A percentile compares a stretch with the other conserved stretches of the same genome.
phyloP scores from a whole-genome alignment of 2,329 filamentous ascomycete species.

The Tolypocladium album region DNA sequence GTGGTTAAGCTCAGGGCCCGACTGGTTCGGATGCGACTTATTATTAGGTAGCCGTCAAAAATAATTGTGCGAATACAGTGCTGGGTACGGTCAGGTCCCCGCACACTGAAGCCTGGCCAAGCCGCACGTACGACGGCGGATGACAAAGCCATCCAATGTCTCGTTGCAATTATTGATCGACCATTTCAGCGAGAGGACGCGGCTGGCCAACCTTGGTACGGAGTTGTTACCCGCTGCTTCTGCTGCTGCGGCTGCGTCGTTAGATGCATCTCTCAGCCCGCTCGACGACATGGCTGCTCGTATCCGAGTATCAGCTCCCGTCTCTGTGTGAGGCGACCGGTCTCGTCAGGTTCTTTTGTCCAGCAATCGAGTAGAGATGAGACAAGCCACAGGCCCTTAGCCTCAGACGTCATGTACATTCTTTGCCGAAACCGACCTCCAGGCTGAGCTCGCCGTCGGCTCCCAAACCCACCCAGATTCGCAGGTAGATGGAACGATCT shows the following conservation, averaged over 20 bases:
- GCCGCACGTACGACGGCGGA: background rate
- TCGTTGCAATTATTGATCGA: background rate
- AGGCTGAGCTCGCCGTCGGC: background rate
- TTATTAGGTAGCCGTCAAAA: background rate
- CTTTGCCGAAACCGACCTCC: background rate
- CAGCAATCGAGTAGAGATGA: background rate
- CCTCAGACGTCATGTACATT: background rate
- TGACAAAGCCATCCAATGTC: background rate
- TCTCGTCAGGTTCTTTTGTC: background rate
- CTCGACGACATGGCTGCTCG: background rate
- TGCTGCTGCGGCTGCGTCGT: background rate
- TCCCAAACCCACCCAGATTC: background rate
- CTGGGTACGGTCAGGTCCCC: background rate
- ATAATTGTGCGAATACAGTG: background rate
- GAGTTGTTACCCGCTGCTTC: background rate
- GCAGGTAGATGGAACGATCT: background rate
- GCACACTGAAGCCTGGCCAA: background rate
- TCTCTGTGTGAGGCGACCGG: background rate
- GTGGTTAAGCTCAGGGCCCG: background rate
- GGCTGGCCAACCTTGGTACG: background rate
- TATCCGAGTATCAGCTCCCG: background rate
- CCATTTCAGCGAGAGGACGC: background rate
- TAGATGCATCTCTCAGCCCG: background rate
- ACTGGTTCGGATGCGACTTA: background rate
- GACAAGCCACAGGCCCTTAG: background rate